Percentiles rank a stretch among this genome's conserved stretches.
Conservation (phyloP, 1,284 basidiomycete species). For the Irpex sp. region DNA sequence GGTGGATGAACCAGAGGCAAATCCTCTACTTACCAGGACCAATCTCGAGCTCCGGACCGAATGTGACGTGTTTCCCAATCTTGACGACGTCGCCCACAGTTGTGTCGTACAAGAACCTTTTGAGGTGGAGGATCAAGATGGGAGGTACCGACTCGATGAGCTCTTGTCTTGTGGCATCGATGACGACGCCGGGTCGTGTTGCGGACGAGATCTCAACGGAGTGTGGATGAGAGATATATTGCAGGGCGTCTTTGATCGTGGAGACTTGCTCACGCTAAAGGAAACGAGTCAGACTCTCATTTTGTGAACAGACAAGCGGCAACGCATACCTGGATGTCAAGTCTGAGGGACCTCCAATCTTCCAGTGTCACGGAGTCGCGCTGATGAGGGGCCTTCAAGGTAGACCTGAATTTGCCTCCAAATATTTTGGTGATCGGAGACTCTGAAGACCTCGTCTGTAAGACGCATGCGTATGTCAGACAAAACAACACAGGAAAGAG, state of each 20-base stretch:
- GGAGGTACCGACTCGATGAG: slow-evolving; percentile 85
- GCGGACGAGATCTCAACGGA: slow-evolving; percentile 71
- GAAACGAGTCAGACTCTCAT: background rate
- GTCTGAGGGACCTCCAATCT: slow-evolving; percentile 86
- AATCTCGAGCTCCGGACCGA: slow-evolving; percentile 78
- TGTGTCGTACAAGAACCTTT: slow-evolving; percentile 89
- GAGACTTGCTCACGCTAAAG: slow-evolving; percentile 67
- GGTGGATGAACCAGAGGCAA: too few species aligned
- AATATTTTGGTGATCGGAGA: slow-evolving; percentile 92
- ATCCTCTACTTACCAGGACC: slow-evolving; percentile 46
- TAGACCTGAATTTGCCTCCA: slow-evolving; percentile 90
- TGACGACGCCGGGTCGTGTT: slow-evolving; percentile 52
- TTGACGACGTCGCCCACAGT: slow-evolving; percentile 81
- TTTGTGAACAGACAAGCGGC: background rate
- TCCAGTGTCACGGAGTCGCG: slow-evolving; percentile 89
- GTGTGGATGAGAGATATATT: slow-evolving; percentile 80
- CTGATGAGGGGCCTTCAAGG: slow-evolving; percentile 77
- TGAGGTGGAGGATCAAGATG: slow-evolving; percentile 88
- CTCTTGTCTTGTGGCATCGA: slow-evolving; percentile 87
- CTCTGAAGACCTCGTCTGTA: slow-evolving; percentile 74
- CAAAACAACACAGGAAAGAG: background rate
- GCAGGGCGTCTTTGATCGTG: slow-evolving; percentile 82
- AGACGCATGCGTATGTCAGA: background rate
- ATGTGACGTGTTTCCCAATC: slow-evolving; percentile 79
- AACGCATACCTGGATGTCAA: slow-evolving; percentile 79